phyloP scores from a whole-genome alignment of 257 asterid species.

The Buddleja alternifolia region DNA sequence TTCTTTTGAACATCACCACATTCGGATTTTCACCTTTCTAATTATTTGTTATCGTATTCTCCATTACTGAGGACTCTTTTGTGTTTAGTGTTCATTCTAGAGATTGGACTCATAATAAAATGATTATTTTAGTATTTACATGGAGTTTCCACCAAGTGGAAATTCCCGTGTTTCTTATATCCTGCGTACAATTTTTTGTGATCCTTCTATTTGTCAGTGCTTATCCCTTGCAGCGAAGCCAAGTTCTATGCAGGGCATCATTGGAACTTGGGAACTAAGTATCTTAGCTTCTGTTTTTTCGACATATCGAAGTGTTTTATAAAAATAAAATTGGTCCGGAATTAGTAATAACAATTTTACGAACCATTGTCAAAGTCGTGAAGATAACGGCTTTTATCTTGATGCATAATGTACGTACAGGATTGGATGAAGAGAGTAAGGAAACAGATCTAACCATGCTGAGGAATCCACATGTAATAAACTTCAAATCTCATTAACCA shows the following conservation, averaged over 20 bases:
- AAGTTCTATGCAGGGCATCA: not conserved
- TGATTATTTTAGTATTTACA: not conserved
- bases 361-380: too few relatives aligned
- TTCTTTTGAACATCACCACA: conserved; percentile 3
- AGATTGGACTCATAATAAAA: not conserved
- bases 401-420: too few relatives aligned
- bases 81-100: conserved; percentile 1
- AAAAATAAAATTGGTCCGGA: not conserved
- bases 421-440: too few relatives aligned
- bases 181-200: not conserved
- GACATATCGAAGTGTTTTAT: not conserved
- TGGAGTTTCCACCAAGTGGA: not conserved
- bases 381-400: too few relatives aligned
- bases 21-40: not conserved
- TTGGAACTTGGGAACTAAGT: not conserved
- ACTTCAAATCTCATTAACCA: too few relatives aligned
- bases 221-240: not conserved
- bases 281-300: not conserved
- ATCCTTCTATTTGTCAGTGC: conserved; percentile 9
- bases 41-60: conserved; percentile 7
- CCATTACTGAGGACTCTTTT: not conserved
- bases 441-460: too few relatives aligned
- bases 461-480: too few relatives aligned
- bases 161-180: not conserved
- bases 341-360: too few relatives aligned